These are phyloP conservation scores for Fusarium buharicum DNA, from an alignment of 2,329 filamentous ascomycete genomes.

Conservation along the genomic window DNA sequence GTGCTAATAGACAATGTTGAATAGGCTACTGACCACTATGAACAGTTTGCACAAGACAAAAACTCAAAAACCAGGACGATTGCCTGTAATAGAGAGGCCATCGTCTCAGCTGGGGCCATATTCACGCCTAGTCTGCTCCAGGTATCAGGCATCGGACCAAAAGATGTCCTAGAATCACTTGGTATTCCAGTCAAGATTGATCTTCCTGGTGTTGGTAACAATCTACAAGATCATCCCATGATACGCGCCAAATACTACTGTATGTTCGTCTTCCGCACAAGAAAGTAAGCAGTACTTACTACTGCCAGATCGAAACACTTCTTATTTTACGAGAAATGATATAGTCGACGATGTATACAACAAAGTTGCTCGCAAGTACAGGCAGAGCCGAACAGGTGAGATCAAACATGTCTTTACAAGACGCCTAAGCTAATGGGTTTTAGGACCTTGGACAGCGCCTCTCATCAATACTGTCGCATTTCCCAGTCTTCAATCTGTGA, in stretches of 20 bases:
- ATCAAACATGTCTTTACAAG: too few relatives aligned
- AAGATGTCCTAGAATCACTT: background rate
- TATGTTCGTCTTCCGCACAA: background rate
- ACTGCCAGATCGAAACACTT: constrained; percentile 10
- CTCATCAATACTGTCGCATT: constrained; percentile 25
- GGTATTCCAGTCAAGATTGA: constrained; percentile 13
- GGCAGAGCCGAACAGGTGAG: constrained; percentile 18
- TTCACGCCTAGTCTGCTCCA: constrained; percentile 24
- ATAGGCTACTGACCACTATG: background rate
- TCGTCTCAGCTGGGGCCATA: constrained; percentile 25
- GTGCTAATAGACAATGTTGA: too few relatives aligned
- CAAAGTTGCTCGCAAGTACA: constrained; percentile 11
- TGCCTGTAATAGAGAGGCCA: constrained; percentile 14
- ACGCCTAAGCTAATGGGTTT: background rate
- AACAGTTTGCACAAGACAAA: constrained; percentile 6
- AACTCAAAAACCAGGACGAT: background rate
- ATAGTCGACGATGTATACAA: constrained; percentile 18
- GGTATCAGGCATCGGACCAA: constrained; percentile 24
- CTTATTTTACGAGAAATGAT: constrained; percentile 14
- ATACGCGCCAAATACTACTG: constrained; percentile 17
- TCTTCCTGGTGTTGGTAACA: constrained; percentile 20
- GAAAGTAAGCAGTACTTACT: background rate
- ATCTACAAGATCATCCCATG: constrained; percentile 31
- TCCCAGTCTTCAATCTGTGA: constrained; percentile 7
- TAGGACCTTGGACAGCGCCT: constrained; percentile 27